Conservation (phyloP, 192 early-diverging fungal species). For the Gaertneriomyces semiglobifer region DNA sequence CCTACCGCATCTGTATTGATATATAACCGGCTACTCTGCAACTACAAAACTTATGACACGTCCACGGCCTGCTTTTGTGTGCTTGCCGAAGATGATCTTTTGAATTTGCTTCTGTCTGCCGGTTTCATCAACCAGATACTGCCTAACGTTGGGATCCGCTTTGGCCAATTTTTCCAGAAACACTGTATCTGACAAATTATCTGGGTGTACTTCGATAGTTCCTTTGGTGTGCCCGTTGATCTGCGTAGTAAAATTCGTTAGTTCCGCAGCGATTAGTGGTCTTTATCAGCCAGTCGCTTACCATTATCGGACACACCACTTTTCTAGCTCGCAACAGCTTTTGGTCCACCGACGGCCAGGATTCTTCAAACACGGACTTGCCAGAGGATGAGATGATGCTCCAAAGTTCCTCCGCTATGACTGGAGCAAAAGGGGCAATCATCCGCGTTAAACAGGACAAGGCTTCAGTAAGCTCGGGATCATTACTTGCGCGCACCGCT, state of each 20-base stretch:
- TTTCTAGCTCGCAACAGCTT: constrained; percentile 1
- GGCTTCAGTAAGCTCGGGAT: constrained; percentile 3
- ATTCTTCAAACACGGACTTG: background rate
- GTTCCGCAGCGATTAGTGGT: constrained; percentile 16
- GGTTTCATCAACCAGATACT: constrained; percentile 26
- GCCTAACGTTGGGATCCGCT: constrained; percentile 14
- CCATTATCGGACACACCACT: constrained; percentile 31
- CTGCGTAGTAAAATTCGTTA: constrained; percentile 26
- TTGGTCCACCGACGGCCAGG: constrained; percentile 26
- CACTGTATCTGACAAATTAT: constrained; percentile 31
- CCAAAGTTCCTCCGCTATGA: constrained; percentile 27
- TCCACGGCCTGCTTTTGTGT: constrained; percentile 44
- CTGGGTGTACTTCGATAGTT: constrained; percentile 47
- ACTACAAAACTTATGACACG: constrained; percentile 71
- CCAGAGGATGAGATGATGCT: constrained; percentile 1
- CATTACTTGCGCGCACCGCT: background rate
- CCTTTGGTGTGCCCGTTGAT: constrained; percentile 78
- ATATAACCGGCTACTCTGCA: background rate
- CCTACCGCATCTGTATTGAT: no score
- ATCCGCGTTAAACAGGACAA: constrained; percentile 17
- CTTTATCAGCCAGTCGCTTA: constrained; percentile 2
- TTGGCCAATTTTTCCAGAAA: constrained; percentile 40
- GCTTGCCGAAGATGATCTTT: constrained; percentile 66
- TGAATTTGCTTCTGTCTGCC: constrained; percentile 48
- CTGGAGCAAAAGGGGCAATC: constrained; percentile 40